phyloP scores from a whole-genome alignment of 768 basidiomycete genomes.

The Tremella fuciformis region DNA sequence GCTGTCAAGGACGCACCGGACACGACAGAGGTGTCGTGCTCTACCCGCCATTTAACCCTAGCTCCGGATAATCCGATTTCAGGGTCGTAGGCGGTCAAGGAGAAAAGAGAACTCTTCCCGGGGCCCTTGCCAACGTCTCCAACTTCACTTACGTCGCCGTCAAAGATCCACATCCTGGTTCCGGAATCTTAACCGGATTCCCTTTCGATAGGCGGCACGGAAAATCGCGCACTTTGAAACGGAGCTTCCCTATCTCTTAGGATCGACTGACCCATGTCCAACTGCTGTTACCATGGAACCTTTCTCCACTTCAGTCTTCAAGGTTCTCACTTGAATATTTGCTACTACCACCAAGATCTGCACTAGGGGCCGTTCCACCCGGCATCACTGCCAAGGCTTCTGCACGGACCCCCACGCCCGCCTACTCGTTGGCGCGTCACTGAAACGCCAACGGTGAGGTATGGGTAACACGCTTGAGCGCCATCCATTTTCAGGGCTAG shows the following conservation, averaged over 20 bases:
- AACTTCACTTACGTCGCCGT: slow-evolving; percentile 68
- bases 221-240: slow-evolving; percentile 67
- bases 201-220: slow-evolving; percentile 69
- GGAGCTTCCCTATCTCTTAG: slow-evolving; percentile 74
- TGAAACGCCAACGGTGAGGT: slow-evolving; percentile 70
- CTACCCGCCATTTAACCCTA: slow-evolving; percentile 70
- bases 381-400: slow-evolving; percentile 73
- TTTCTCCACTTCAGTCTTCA: slow-evolving; percentile 85
- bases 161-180: slow-evolving; percentile 62
- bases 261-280: slow-evolving; percentile 83
- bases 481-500: slow-evolving; percentile 89
- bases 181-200: slow-evolving; percentile 75
- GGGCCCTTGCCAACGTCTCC: slow-evolving; percentile 65
- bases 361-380: slow-evolving; percentile 74
- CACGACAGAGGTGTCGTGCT: slow-evolving; percentile 68
- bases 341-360: slow-evolving; percentile 87
- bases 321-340: slow-evolving; percentile 83
- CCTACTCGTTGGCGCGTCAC: slow-evolving; percentile 62
- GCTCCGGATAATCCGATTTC: slow-evolving; percentile 72
- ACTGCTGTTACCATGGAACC: slow-evolving; percentile 83
- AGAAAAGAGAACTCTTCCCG: slow-evolving; percentile 77
- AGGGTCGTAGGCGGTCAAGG: slow-evolving; percentile 69
- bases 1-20: slow-evolving; percentile 71
- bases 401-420: slow-evolving; percentile 68
- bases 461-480: slow-evolving; percentile 82